Evolutionary conservation across 1,284 basidiomycete species (phyloP).

Genomic region (Nidula niveotomentosa): DNA sequence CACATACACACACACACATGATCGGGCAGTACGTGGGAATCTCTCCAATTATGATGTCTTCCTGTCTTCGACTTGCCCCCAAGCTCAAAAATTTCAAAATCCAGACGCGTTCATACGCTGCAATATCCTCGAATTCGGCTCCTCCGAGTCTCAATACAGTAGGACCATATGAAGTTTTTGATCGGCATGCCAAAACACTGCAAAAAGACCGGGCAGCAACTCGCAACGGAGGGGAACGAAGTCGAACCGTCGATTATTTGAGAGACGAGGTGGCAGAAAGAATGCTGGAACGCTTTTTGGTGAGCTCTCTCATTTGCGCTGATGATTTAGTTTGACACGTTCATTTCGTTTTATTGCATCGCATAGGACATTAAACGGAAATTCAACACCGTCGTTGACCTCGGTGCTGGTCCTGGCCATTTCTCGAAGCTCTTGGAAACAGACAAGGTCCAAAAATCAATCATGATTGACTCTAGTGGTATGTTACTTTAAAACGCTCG

Average conservation of each 20-base stretch:
- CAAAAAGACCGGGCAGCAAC: conserved; percentile 81
- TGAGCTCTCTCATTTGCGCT: conserved; percentile 19
- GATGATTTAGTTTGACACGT: background rate
- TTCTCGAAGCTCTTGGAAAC: conserved; percentile 83
- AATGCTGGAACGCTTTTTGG: conserved; percentile 88
- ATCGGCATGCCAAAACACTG: conserved; percentile 77
- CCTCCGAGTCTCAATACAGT: conserved; percentile 39
- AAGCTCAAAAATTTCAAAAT: conserved; percentile 7
- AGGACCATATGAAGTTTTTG: conserved; percentile 83
- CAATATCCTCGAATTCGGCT: conserved; percentile 31
- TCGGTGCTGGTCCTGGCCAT: conserved; percentile 95
- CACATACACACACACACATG: conserved; percentile 5
- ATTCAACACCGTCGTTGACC: conserved; percentile 82
- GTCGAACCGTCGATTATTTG: conserved; percentile 89
- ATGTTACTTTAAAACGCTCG: conserved; percentile 4
- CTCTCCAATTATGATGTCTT: conserved; percentile 8
- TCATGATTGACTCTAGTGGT: conserved; percentile 93
- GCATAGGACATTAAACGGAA: conserved; percentile 87
- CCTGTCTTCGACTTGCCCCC: conserved; percentile 13
- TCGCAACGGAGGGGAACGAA: conserved; percentile 56
- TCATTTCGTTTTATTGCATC: background rate
- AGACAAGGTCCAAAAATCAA: conserved; percentile 69
- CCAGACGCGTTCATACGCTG: conserved; percentile 34
- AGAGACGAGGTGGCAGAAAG: conserved; percentile 89
- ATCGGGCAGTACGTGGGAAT: conserved; percentile 8